These are phyloP conservation scores for Colletotrichum tropicale DNA, from an alignment of 2,329 filamentous ascomycete species.

Conservation along the genomic window DNA sequence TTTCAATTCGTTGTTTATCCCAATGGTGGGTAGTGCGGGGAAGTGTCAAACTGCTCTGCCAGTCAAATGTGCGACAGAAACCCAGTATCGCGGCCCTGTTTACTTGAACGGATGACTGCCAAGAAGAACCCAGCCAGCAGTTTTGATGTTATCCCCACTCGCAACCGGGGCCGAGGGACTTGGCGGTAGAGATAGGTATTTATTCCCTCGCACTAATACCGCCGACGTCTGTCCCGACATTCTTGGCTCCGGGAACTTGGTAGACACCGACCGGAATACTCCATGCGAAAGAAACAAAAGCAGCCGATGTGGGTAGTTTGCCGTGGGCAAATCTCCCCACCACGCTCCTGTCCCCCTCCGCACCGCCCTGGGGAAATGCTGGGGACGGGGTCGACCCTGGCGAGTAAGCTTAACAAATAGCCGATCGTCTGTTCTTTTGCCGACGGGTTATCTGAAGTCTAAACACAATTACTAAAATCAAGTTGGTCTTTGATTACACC, in stretches of 20 bases:
- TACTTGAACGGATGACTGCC: not conserved
- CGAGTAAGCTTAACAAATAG: slow-evolving; percentile 4
- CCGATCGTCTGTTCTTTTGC: slow-evolving; percentile 7
- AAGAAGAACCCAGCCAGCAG: not conserved
- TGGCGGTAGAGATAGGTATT: slow-evolving; percentile 7
- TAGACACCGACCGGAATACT: not conserved
- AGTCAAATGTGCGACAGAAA: not conserved
- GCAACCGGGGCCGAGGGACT: not conserved
- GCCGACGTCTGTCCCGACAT: not conserved
- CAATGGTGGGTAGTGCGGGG: not conserved
- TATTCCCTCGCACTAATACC: not conserved
- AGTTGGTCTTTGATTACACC: not conserved
- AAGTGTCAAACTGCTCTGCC: not conserved
- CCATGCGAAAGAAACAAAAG: not conserved
- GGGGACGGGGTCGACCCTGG: not conserved
- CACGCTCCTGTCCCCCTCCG: not conserved
- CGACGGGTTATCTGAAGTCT: not conserved
- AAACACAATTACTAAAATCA: not conserved
- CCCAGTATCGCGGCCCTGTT: not conserved
- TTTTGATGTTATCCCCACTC: not conserved
- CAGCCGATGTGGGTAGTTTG: not conserved
- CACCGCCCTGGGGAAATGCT: not conserved
- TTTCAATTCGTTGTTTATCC: not conserved
- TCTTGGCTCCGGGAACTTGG: not conserved
- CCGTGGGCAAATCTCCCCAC: not conserved